phyloP scores from a whole-genome alignment of 306 rosid species.

The Dicorynia guianensis region DNA sequence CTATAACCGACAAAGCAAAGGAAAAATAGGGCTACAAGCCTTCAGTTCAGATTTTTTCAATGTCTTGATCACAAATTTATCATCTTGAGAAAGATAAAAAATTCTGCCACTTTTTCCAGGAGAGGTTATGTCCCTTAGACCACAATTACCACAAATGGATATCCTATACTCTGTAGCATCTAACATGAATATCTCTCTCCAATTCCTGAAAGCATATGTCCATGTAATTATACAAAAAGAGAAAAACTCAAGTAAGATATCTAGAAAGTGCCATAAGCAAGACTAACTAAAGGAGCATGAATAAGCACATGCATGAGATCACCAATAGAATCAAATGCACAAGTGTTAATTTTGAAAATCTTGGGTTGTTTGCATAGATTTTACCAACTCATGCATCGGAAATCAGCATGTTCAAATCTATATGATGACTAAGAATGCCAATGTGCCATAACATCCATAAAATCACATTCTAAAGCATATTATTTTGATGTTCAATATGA shows the following conservation, averaged over 20 bases:
- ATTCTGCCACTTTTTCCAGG: slow-evolving; percentile 99
- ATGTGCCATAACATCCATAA: slow-evolving; percentile 22
- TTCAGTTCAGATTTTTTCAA: slow-evolving; percentile 78
- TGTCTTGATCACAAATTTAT: slow-evolving; percentile 94
- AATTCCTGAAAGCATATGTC: slow-evolving; percentile 71
- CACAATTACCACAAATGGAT: slow-evolving; percentile 93
- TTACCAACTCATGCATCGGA: neutral
- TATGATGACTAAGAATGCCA: slow-evolving; percentile 20
- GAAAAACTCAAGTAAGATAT: neutral
- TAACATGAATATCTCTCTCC: slow-evolving; percentile 97
- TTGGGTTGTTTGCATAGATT: neutral
- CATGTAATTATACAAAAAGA: slow-evolving; percentile 32
- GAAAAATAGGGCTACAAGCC: slow-evolving; percentile 60
- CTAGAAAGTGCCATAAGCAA: neutral
- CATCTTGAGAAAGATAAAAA: slow-evolving; percentile 94
- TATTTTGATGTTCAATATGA: slow-evolving; percentile 15
- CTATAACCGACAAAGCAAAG: neutral
- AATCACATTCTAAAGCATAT: slow-evolving; percentile 7
- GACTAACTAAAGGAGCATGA: neutral
- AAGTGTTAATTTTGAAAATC: neutral
- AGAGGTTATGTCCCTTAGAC: slow-evolving; percentile 87
- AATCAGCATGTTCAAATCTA: slow-evolving; percentile 10
- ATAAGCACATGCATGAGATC: slow-evolving; percentile 19
- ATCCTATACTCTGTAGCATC: slow-evolving; percentile 99
- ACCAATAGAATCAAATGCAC: slow-evolving; percentile 31